Evolutionary conservation across 1,284 basidiomycete species (phyloP), one percentile per base, ranked within the genome.

Genomic region (Ustilago shanxiensis): DNA sequence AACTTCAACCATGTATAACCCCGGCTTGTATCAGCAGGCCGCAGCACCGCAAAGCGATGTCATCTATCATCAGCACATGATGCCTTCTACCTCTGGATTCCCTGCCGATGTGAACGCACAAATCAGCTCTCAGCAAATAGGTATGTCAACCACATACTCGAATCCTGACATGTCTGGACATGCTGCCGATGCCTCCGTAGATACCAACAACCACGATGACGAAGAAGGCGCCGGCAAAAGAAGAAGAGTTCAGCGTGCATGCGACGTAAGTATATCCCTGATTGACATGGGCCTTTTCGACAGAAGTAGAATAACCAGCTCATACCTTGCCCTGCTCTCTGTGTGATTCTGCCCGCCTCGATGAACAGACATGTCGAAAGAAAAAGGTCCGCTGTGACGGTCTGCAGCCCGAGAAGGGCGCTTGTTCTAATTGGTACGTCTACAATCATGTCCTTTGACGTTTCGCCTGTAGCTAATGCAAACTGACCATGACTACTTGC

Each of bases 311-410:
- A 39, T 16, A 22, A 20, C n/a, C 41, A 20, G 18, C 41, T 44
- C n/a, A 44, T 20, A n/a, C n/a, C 41, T 20, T 44, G 9, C 41
- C 20, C 3, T 44, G 1, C 14, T 44, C n/a, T 44, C 20, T 8
- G 6, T 20, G 6, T 16, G 20, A 20, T 20, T 20, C 41, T 6
- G 8, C n/a, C n/a, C 11, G 11, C 7, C 6, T 44, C n/a, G 8
- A 37, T n/a, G n/a, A 24, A 53, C 54, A 75, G 69, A 79, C 68
- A 5, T 83, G 82, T 58, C 68, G 82, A 49, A 81, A 81, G 71
- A 83, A 83, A 37, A 83, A 83, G 49, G 72, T 83, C 26, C 74
- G 80, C 14, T 83, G 82, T 47, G 79, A 82, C 44, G 82, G 82
- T 31, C 71, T 83, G 2, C 73, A 80, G 33, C 77, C 77, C 1